Evolutionary conservation across 768 basidiomycete species (phyloP).

Genomic region (Rhodocollybia butyracea): DNA sequence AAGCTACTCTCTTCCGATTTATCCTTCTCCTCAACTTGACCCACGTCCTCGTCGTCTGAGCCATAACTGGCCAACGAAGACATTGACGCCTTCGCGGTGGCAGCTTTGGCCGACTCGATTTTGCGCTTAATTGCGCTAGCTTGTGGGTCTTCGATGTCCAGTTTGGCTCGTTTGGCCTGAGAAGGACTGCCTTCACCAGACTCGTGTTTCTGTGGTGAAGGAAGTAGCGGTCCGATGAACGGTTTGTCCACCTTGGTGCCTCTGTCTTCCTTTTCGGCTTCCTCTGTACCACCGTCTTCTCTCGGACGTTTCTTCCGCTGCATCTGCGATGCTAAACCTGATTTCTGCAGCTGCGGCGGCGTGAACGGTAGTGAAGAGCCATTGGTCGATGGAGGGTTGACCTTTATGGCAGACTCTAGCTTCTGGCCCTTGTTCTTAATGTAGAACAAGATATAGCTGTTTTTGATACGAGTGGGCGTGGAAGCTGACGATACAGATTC

Average conservation of each 20-base stretch:
- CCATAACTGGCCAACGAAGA: conserved; percentile 20
- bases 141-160: conserved; percentile 43
- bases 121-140: conserved; percentile 49
- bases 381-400: conserved; percentile 15
- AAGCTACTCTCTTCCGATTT: conserved; percentile 15
- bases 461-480: conserved; percentile 53
- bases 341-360: conserved; percentile 28
- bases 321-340: conserved; percentile 43
- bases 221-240: conserved; percentile 68
- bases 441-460: conserved; percentile 94
- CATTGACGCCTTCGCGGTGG: conserved; percentile 14
- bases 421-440: conserved; percentile 76
- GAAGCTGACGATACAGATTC: conserved; percentile 54
- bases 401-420: conserved; percentile 58
- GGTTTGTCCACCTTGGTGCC: conserved; percentile 46
- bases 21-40: conserved; percentile 2
- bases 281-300: conserved; percentile 45
- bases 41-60: conserved; percentile 26
- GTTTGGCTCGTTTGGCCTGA: conserved; percentile 22
- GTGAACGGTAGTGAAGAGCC: conserved; percentile 18
- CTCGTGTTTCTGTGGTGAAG: conserved; percentile 29
- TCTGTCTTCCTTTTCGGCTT: conserved; percentile 45
- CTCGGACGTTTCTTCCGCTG: conserved; percentile 40
- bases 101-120: conserved; percentile 36
- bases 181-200: conserved; percentile 23